Evolutionary conservation across 2,329 filamentous ascomycete species (phyloP), one percentile per base, ranked within the genome.

Genomic region (Paracoccidioides brasiliensis): DNA sequence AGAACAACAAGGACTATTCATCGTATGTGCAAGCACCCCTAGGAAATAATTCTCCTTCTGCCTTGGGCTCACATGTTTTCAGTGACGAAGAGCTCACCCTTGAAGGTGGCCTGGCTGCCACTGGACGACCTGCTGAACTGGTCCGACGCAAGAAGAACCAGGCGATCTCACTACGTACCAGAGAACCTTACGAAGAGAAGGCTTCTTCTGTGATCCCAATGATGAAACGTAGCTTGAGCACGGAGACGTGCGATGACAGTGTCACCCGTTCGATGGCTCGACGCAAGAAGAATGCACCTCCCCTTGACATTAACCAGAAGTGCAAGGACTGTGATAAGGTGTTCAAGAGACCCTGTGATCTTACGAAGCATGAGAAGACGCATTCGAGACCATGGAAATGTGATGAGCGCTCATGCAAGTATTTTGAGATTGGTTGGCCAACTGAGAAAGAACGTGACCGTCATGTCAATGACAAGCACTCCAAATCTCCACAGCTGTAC

Each of bases 331-430:
- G 91, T 74, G 83, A 82, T 70, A 96, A 95, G 74, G 83, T 91
- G 71, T 97, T 97, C 76, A 94, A 93, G 73, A 85, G 93, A 59
- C 89, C 89, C n/a, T 97, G 93, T 72, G 93, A 98, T 70, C 77
- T 97, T 57, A 96, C 90, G 68, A 97, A 97, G 78, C 93, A 98
- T 73, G 87, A 95, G 75, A 98, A 97, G 78, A 97, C 91, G 0
- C 93, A 98, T 71, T 90, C 88, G 55, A 87, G 93, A 40, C 93
- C 91, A 8, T 96, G 88, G 86, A 98, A 98, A 76, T 98, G 93
- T 72, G 80, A 83, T 5, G 77, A 88, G 28, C 67, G 80, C 43
- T 83, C 81, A 48, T 97, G 93, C 86, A 95, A 94, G 69, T 97
- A 95, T 71, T 83, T 87, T 69, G 80, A 85, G 38, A 83, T 87